These are phyloP conservation scores for Deinandra increscens DNA, from an alignment of 129 eudicot genomes.

Conservation along the genomic window DNA sequence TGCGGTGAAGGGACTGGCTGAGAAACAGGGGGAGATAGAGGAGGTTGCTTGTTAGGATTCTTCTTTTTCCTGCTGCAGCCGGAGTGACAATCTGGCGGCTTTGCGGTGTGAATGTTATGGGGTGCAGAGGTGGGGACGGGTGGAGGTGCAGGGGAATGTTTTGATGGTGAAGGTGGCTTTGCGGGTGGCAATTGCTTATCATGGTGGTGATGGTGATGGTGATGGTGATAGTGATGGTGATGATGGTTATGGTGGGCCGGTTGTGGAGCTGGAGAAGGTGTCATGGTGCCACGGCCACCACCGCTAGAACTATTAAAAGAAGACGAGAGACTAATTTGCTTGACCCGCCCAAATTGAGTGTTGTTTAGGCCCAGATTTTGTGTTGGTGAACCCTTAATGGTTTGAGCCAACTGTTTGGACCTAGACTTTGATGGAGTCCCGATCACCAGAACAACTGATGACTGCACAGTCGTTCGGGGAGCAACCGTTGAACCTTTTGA, in stretches of 20 bases:
- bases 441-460: conserved; percentile 62
- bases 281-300: conserved; percentile 32
- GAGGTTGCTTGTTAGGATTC: conserved; percentile 44
- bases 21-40: conserved; percentile 42
- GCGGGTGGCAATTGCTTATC: conserved; percentile 41
- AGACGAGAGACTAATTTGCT: conserved; percentile 92
- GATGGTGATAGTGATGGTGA: conserved; percentile 50
- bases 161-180: conserved; percentile 61
- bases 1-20: conserved; percentile 49
- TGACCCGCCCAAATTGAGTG: conserved; percentile 85
- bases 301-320: conserved; percentile 42
- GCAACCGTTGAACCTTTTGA: conserved; percentile 77
- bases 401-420: conserved; percentile 82
- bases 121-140: conserved; percentile 46
- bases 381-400: conserved; percentile 67
- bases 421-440: conserved; percentile 74
- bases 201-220: conserved; percentile 54
- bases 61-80: conserved; percentile 33
- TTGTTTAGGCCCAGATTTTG: conserved; percentile 87
- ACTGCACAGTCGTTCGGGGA: conserved; percentile 76
- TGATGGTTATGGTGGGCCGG: conserved; percentile 7
- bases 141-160: conserved; percentile 41
- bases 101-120: conserved; percentile 33
- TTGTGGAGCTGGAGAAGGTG: conserved; percentile 66
- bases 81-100: conserved; percentile 55